phyloP scores from a whole-genome alignment of 257 asterid species.

The Solanum lycopersicoides region DNA sequence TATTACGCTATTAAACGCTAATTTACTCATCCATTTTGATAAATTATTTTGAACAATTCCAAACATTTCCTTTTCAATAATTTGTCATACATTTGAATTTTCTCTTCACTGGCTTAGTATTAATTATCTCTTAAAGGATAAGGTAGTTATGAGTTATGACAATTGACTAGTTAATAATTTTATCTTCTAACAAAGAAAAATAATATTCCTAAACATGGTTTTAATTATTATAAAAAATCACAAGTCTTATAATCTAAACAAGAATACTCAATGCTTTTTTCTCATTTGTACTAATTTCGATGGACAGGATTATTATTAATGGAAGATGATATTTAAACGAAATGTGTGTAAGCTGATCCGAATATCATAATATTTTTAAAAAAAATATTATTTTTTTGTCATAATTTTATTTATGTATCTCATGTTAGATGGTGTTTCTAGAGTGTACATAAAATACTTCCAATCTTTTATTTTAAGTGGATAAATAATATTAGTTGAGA shows the following conservation, averaged over 20 bases:
- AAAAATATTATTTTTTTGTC: too few relatives aligned
- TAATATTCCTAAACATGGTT: background rate
- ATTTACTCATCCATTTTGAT: background rate
- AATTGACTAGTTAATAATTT: background rate
- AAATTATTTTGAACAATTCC: background rate
- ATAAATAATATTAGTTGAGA: background rate
- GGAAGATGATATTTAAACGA: background rate
- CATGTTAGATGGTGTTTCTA: background rate
- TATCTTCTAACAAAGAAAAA: background rate
- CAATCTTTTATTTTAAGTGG: background rate
- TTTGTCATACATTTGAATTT: background rate
- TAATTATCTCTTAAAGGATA: background rate
- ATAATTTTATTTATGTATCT: background rate
- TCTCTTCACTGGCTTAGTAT: background rate
- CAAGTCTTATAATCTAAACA: background rate
- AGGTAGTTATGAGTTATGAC: background rate
- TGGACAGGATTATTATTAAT: too few relatives aligned
- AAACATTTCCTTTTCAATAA: background rate
- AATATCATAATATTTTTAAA: too few relatives aligned
- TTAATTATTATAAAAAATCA: background rate
- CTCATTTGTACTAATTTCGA: fast-evolving
- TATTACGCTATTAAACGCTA: background rate
- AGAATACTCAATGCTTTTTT: too few relatives aligned
- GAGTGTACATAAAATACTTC: background rate
- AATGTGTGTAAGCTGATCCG: too few relatives aligned